Evolutionary conservation across 805 yeast species (phyloP), one percentile per base, ranked within the genome.

Genomic region (Candida sonorensis): DNA sequence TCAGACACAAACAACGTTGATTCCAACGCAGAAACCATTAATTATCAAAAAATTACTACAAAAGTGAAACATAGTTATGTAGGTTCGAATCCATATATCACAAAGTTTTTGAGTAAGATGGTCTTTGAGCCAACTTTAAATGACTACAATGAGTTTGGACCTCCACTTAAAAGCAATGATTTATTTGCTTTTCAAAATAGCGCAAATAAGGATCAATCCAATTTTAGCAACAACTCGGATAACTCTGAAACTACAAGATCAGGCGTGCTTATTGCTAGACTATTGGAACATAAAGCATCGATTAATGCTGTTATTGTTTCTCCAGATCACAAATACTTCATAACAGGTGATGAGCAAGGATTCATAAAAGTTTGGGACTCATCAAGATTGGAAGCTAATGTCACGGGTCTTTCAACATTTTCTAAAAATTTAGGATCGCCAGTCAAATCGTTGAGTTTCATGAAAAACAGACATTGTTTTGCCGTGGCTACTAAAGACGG

Each of bases 331-430:
- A 70, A 71, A 16, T 80, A 73, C 41, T 77, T 90, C 41, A 60
- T 86, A 3, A 77, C 92, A 2, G 95, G 87, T 2, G 84, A 92
- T 7, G 81, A 77, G 29, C 69, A 70, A 18, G 95, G 97, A 0
- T 50, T 61, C 2, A 47, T 92, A 24, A 80, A 75, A 41, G 55
- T 90, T 0, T 92, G 97, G 97, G 94, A 85, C 48, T 56, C 78
- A 1, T 46, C 60, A 8, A 72, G 76, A 36, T 57, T 88, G 23
- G 85, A 78, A 32, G 70, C 69, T 34, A 81, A 80, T 25, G 72
- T 77, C 4, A 59, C 70, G 8, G 69, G 71, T 19, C 59, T 67
- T 4, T 67, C 85, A 0, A 53, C 64, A 7, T 41, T 72, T 7
- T 59, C 71, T 1, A 50, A 70, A 1, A 66, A 70, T 25, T 54